Conservation (phyloP, 371 early-diverging fungal species). For the Circinella umbellata region DNA sequence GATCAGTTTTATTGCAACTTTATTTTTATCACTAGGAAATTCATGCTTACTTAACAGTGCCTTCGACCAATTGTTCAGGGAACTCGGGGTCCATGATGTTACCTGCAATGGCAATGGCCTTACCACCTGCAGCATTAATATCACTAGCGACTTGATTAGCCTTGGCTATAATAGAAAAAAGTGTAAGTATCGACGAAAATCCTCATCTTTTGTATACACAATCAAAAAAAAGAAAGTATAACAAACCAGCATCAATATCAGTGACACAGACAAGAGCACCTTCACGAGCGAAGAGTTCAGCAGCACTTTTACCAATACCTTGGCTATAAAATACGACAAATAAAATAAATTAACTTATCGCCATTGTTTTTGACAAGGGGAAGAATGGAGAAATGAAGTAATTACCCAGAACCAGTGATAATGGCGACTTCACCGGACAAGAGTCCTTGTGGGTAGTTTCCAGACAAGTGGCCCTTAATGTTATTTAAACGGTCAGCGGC, state of each 20-base stretch:
- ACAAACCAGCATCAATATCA: conserved; percentile 62
- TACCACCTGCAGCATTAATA: conserved; percentile 61
- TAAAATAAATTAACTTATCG: neutral
- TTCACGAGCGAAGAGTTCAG: conserved; percentile 79
- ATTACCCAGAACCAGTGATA: conserved; percentile 82
- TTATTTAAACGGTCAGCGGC: conserved; percentile 53
- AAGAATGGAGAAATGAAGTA: neutral
- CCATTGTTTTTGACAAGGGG: conserved; percentile 3
- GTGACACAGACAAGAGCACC: conserved; percentile 76
- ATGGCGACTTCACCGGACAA: conserved; percentile 80
- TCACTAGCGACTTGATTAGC: conserved; percentile 65
- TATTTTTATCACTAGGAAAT: too few relatives aligned
- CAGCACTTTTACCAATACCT: conserved; percentile 81
- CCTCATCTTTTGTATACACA: neutral
- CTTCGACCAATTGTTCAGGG: conserved; percentile 64
- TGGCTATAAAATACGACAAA: conserved; percentile 48
- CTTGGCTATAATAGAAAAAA: conserved; percentile 37
- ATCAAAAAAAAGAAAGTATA: neutral
- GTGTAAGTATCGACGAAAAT: neutral
- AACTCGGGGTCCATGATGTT: conserved; percentile 59
- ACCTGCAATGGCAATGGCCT: conserved; percentile 66
- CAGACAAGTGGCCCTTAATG: conserved; percentile 56
- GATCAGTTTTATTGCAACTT: neutral
- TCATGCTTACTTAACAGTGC: conserved; percentile 54
- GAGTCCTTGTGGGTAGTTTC: conserved; percentile 62